These are phyloP conservation scores for Cryptosporidium sp. DNA, from an alignment of 169 alveolate species.

Conservation along the genomic window DNA sequence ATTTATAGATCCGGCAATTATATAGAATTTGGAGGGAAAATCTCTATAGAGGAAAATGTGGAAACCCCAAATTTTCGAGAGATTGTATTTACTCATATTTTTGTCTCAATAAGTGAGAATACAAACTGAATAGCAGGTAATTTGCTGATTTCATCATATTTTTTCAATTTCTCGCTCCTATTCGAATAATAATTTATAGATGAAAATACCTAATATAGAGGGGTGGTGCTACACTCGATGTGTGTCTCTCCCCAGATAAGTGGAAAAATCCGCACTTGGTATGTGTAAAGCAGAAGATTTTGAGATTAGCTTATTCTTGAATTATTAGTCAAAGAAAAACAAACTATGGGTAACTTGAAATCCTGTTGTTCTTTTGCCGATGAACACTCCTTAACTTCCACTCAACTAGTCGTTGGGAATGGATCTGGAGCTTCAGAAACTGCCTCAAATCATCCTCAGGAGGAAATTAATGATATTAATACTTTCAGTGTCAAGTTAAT, in stretches of 20 bases:
- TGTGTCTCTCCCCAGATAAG: constrained; percentile 42
- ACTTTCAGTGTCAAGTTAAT: constrained; percentile 54
- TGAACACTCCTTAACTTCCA: constrained; percentile 64
- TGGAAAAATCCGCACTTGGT: constrained; percentile 23
- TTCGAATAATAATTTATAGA: neutral
- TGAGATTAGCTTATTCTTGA: constrained; percentile 5
- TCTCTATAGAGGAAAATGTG: neutral
- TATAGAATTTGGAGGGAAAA: constrained; percentile 1
- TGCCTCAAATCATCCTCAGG: constrained; percentile 31
- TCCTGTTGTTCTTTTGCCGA: constrained; percentile 74
- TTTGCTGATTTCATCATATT: neutral
- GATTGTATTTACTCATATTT: neutral
- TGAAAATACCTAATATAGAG: neutral
- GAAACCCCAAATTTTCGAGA: neutral
- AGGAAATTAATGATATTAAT: constrained; percentile 40
- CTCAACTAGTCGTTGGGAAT: constrained; percentile 69
- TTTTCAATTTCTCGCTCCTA: neutral
- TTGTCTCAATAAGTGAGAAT: neutral
- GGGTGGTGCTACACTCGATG: constrained; percentile 65
- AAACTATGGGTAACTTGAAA: constrained; percentile 72
- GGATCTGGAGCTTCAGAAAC: constrained; percentile 55
- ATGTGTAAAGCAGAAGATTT: neutral
- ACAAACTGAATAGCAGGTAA: neutral
- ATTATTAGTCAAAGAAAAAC: neutral
- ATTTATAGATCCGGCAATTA: neutral